Conservation (phyloP, 2,329 filamentous ascomycete species). For the Cladophialophora immunda region DNA sequence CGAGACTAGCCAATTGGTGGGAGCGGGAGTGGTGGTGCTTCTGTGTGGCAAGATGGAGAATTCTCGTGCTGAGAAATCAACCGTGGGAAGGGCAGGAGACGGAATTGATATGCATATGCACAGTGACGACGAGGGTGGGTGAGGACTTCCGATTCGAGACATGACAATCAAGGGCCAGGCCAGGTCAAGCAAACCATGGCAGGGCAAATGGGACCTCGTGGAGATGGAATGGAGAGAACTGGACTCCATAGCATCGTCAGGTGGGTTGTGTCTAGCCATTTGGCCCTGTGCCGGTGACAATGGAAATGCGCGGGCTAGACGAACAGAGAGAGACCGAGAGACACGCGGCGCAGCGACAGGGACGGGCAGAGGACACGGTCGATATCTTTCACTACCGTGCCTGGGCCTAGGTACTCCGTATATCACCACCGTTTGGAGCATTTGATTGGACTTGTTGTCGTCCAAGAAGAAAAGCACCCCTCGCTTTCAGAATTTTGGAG, state of each 20-base stretch:
- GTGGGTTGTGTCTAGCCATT: too few species aligned
- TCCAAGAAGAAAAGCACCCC: background rate
- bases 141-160: conserved; percentile 15
- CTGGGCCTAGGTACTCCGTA: too few species aligned
- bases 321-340: too few species aligned
- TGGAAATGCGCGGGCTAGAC: too few species aligned
- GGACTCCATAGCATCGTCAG: background rate
- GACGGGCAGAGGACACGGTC: background rate
- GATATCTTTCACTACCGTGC: background rate
- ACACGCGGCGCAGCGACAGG: too few species aligned
- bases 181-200: background rate
- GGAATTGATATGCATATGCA: conserved; percentile 14
- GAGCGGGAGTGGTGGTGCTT: background rate
- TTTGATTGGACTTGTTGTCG: background rate
- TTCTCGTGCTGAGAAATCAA: conserved; percentile 25
- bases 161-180: background rate
- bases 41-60: conserved; percentile 10
- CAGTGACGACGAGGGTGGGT: conserved; percentile 13
- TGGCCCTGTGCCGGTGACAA: too few species aligned
- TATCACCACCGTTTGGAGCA: background rate
- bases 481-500: background rate
- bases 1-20: background rate
- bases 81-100: conserved; percentile 6
- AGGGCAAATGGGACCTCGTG: conserved; percentile 4
- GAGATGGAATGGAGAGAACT: background rate